phyloP scores from a whole-genome alignment of 2,329 filamentous ascomycete genomes.

The Xylaria sp. region DNA sequence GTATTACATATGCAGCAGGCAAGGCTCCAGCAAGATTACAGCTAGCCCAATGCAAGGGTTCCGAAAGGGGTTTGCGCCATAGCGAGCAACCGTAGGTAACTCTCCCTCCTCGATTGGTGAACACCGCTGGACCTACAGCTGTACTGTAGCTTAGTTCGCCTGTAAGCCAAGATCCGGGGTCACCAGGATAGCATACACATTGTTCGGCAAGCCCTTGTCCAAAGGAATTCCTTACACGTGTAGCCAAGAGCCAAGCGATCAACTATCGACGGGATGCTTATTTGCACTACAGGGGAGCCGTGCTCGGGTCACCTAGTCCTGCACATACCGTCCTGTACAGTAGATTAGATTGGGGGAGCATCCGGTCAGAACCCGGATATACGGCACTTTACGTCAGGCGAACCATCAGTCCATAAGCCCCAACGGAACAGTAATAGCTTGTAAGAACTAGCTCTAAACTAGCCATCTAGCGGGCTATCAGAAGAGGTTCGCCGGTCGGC shows the following conservation, averaged over 20 bases:
- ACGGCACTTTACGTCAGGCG: not conserved
- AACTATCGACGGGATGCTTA: not conserved
- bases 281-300: not conserved
- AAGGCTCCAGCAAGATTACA: conserved; percentile 1
- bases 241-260: not conserved
- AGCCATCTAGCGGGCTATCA: not conserved
- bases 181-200: not conserved
- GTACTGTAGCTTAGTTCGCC: not conserved
- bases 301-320: not conserved
- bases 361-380: not conserved
- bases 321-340: not conserved
- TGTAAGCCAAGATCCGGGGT: conserved; percentile 33
- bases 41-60: conserved; percentile 1
- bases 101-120: not conserved
- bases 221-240: not conserved
- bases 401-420: not conserved
- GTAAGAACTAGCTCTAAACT: conserved; percentile 1
- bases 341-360: not conserved
- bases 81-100: not conserved
- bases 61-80: not conserved
- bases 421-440: conserved; percentile 18
- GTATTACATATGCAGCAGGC: not conserved
- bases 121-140: not conserved
- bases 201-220: not conserved
- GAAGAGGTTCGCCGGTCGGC: conserved; percentile 11